These are phyloP conservation scores for Penicillium psychrosexuale DNA, from an alignment of 2,329 filamentous ascomycete species.

Conservation along the genomic window DNA sequence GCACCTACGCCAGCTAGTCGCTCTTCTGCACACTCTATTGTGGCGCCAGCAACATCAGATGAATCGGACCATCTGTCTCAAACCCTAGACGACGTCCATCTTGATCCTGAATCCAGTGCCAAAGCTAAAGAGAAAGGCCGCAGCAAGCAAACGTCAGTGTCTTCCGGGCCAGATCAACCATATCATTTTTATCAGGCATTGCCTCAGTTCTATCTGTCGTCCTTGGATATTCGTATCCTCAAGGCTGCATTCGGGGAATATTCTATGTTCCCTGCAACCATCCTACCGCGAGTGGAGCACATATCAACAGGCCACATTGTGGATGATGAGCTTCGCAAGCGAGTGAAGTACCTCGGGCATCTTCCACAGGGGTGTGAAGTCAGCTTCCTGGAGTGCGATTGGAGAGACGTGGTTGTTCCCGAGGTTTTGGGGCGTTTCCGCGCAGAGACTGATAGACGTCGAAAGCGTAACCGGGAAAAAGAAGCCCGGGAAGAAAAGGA, in stretches of 20 bases:
- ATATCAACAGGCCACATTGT: constrained; percentile 85
- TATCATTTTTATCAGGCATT: constrained; percentile 89
- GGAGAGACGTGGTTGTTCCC: constrained; percentile 80
- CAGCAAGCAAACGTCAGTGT: constrained; percentile 37
- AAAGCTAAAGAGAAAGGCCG: constrained; percentile 27
- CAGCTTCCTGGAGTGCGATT: constrained; percentile 88
- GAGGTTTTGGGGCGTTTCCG: constrained; percentile 73
- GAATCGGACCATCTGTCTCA: constrained; percentile 25
- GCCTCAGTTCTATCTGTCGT: constrained; percentile 83
- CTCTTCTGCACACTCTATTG: constrained; percentile 21
- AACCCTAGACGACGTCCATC: constrained; percentile 22
- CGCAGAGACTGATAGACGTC: constrained; percentile 70
- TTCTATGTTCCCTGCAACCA: constrained; percentile 75
- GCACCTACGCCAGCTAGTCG: constrained; percentile 47
- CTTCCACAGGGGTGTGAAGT: constrained; percentile 88
- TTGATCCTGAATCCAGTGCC: constrained; percentile 14
- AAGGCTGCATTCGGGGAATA: constrained; percentile 86
- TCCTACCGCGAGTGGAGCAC: constrained; percentile 82
- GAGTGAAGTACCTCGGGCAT: constrained; percentile 82
- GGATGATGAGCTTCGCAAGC: constrained; percentile 77
- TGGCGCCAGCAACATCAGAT: constrained; percentile 15
- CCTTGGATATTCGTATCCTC: constrained; percentile 86
- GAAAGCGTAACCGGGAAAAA: constrained; percentile 78
- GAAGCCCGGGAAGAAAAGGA: constrained; percentile 83
- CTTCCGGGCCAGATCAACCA: constrained; percentile 49